Percentiles rank a stretch among this genome's conserved stretches.
Evolutionary conservation across 306 rosid species (phyloP).

Genomic region (Datisca glomerata): DNA sequence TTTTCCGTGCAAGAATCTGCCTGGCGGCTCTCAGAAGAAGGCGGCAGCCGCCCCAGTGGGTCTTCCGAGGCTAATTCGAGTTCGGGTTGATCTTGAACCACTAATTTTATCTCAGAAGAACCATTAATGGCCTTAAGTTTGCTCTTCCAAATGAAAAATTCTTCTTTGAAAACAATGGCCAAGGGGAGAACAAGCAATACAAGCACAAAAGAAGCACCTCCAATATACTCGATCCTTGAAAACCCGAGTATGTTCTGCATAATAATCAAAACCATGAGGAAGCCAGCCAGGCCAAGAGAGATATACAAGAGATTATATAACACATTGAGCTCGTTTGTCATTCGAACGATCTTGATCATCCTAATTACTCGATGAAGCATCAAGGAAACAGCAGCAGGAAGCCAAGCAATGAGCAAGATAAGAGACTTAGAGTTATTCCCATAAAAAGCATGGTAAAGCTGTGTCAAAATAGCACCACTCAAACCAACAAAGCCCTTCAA

Average conservation of each 20-base stretch:
- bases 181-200: constrained; percentile 18
- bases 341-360: neutral
- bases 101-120: no score
- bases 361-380: constrained; percentile 8
- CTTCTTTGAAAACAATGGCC: constrained; percentile 10
- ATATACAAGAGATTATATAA: constrained; percentile 10
- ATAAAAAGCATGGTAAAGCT: constrained; percentile 16
- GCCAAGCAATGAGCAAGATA: constrained; percentile 16
- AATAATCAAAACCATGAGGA: constrained; percentile 9
- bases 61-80: no score
- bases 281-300: constrained; percentile 12
- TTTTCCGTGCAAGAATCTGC: constrained; percentile 7
- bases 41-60: no score
- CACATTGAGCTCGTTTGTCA: constrained; percentile 5
- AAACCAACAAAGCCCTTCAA: constrained; percentile 15
- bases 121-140: no score
- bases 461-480: constrained; percentile 9
- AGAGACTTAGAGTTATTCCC: constrained; percentile 11
- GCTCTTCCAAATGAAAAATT: no score
- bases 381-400: constrained; percentile 10
- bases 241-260: constrained; percentile 6
- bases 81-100: no score
- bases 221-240: constrained; percentile 7
- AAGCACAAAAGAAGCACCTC: constrained; percentile 9
- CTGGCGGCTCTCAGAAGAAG: no score